Evolutionary conservation across 352 stramenopile genomes (phyloP), one percentile per base, ranked within the genome.

Genomic region (Phytophthora syringae): DNA sequence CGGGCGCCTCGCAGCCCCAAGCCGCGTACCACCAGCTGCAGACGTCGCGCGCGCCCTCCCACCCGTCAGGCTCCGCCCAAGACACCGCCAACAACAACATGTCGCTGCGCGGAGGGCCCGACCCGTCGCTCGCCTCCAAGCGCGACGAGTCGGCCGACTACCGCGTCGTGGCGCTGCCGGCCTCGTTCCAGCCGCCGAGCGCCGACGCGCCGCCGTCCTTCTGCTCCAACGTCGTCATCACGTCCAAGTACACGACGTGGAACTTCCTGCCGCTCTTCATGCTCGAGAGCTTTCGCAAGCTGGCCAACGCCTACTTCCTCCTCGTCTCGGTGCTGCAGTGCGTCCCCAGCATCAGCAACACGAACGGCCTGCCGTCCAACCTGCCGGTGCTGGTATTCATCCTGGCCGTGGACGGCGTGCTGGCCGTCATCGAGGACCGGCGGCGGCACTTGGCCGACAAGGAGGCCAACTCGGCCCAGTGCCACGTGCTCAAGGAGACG

Each of bases 261-360:
- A 96, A 86, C 64, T 98, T 98, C 57, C 40, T 98, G 28, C 92
- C 92, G 42, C 77, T 88, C 5, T 97, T 97, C 43, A 79, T 98
- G 48, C 70, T 92, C 64, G 90, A 98, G 61, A 86, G 73, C 9
- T 95, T 95, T 68, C 69, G 72, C 18, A 93, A 90, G 57, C 73
- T 97, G 45, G 93, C 93, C 43, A 98, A 98, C 61, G 83, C 92
- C 20, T 98, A 98, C 66, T 98, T 98, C 54, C 64, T 98, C 9
- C 72, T 97, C 16, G 88, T 98, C 13, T 96, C 88, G 7, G 71
- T 90, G 24, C 70, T 98, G 9, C 86, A 97, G 64, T 85, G 67
- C 20, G 85, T 97, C 58, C 76, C 70, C 21, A 63, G 44, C 9
- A 96, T 98, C 75, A 91, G 74, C 30, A 97, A 97, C 60, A 97